phyloP scores from a whole-genome alignment of 208 protist species.

The Acanthamoeba triangularis region DNA sequence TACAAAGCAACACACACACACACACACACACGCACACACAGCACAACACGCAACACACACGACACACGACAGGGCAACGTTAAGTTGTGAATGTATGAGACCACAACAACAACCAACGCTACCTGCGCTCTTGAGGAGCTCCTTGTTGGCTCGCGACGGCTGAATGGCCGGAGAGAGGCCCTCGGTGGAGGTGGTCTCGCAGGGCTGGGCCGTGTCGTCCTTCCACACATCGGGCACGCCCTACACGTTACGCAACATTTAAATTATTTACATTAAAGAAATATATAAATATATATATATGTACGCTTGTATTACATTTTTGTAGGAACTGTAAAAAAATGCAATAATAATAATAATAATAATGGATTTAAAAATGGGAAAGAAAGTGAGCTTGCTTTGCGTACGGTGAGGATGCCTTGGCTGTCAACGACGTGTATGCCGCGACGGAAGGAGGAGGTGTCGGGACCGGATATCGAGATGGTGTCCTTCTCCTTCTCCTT shows the following conservation, averaged over 20 bases:
- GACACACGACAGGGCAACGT: too few species aligned
- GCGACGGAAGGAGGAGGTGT: constrained; percentile 33
- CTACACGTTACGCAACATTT: background rate
- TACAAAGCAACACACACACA: background rate
- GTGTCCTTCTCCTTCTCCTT: constrained; percentile 8
- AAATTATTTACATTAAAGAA: too few species aligned
- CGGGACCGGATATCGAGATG: constrained; percentile 1
- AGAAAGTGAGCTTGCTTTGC: background rate
- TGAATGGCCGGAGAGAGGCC: constrained; percentile 41
- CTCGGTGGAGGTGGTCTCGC: constrained; percentile 36
- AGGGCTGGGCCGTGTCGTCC: constrained; percentile 31
- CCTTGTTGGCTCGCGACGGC: constrained; percentile 11
- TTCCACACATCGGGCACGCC: constrained; percentile 51
- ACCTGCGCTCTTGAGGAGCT: background rate
- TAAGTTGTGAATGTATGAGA: too few species aligned
- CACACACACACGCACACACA: too few species aligned
- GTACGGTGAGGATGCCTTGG: constrained; percentile 39
- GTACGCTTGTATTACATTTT: background rate
- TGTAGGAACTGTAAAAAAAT: background rate
- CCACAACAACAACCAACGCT: background rate
- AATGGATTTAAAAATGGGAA: background rate
- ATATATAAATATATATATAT: background rate
- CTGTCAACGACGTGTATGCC: constrained; percentile 34
- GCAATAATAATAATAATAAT: background rate
- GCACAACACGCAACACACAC: background rate